Evolutionary conservation across 768 basidiomycete genomes (phyloP), one percentile per base, ranked within the genome.

Genomic region (Mycena pura): DNA sequence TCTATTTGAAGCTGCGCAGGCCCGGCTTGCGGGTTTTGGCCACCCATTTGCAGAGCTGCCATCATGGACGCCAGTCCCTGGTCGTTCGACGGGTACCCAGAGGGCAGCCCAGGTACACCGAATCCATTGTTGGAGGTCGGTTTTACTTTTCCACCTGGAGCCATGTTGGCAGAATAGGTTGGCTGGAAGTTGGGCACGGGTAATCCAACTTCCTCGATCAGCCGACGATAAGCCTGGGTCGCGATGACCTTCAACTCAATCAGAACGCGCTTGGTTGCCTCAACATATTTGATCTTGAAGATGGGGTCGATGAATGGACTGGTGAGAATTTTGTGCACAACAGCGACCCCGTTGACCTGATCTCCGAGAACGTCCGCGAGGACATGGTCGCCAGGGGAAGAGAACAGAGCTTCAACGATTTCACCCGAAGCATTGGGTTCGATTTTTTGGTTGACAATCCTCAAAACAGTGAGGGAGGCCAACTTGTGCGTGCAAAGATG

Each of bases 401-500:
- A 85, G 81, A 99, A 97, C 64, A 99, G 78, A 2, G 94, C 91
- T 48, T 95, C 89, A 59, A 96, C 88, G 52, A 99, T 89, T 66
- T 92, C 90, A 46, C 79, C 82, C 19, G 93, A 92, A 14, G 97
- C 96, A 40, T 92, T 86, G 0, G 91, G 89, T 72, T 99, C 97
- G 24, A 90, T 89, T 76, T 93, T 94, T 77, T 99, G 97, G 72
- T 99, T 98, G 74, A 99, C 90, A 68, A 99, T 94, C 72, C 96
- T 85, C 65, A 99, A 82, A 38, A 99, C 95, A 1, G 95, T 96
- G 65, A 96, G 82, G 2, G 95, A 97, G 0, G 97, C 96, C 68
- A 99, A 76, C 76, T 99, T 99, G 81, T 99, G 97, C 3, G 95
- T 97, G 80, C 96, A 98, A 58, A 99, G 83, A 75, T 99, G 96